Base-by-base conservation (phyloP, 331 rosid genomes). In the Phaseolus coccineus region DNA sequence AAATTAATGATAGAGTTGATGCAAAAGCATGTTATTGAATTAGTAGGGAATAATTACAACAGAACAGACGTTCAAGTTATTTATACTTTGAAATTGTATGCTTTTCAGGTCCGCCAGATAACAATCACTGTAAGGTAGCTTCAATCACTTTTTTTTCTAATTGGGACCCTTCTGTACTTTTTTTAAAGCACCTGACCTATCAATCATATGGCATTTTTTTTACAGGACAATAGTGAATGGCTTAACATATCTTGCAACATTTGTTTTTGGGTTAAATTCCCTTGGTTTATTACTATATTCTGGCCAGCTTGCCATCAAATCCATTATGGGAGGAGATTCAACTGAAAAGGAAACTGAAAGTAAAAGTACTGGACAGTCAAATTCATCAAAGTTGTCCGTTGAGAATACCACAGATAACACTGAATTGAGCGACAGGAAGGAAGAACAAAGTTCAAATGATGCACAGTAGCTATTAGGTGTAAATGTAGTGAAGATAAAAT, bases 151-250 rank as follows among this genome's bases (percentile, higher is more conserved):
- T 59, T 59, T 59, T 35, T 61, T 69, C 69, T 68, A 40, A 30
- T 31, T 25, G 11, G 10, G 51, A 9, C 48, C 19, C 57, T 64
- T 70, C 71, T 62, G 25, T 71, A 64, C 2, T 12, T 77, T 57
- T 46, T 62, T 6, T 2, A 27, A 47, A 85, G 73, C 74, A 73
- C 66, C 82, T 87, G 51, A 73, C 67, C 77, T 85, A 44, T 4
- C 63, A 69, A 73, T 67, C 39, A 51, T 47, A 28, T 74, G 52
- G 10, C 51, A 65, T 74, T 28, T 70, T 19, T 73, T 81, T 77
- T 66, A 56, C 93, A 96, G 98, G 93, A 96, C 99, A 51, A 89
- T 91, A 39, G 52, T 96, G 16, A 96, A 91, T 68, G 99, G 99
- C 61, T 64, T 93, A 84, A 87, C 97, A 86, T 96, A 96, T 87